phyloP scores from a whole-genome alignment of 805 yeast species.

The Yarrowia phangngaensis region DNA sequence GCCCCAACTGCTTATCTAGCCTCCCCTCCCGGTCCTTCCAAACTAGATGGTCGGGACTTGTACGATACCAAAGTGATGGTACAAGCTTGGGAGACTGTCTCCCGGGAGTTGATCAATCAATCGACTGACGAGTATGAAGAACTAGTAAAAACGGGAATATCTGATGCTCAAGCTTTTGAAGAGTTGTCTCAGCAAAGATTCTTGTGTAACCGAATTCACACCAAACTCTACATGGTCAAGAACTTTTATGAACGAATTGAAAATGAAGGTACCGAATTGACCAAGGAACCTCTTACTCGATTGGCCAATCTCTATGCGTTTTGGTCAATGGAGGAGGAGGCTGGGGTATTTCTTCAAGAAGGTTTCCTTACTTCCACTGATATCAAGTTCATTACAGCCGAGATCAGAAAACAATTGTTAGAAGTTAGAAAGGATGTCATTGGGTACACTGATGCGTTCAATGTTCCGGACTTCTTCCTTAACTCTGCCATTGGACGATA shows the following conservation, averaged over 20 bases:
- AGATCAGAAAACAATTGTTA: slow-evolving; percentile 47
- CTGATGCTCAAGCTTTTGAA: slow-evolving; percentile 41
- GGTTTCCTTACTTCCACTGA: slow-evolving; percentile 52
- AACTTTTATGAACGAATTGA: slow-evolving; percentile 41
- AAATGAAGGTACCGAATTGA: slow-evolving; percentile 39
- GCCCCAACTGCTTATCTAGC: slow-evolving; percentile 47
- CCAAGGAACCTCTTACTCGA: slow-evolving; percentile 49
- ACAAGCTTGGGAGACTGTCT: slow-evolving; percentile 41
- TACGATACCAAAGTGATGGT: slow-evolving; percentile 33
- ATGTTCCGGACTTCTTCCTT: slow-evolving; percentile 72
- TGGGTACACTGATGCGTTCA: slow-evolving; percentile 79
- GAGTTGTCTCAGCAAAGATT: slow-evolving; percentile 43
- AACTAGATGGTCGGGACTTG: slow-evolving; percentile 32
- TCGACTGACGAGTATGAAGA: slow-evolving; percentile 37
- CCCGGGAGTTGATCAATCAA: slow-evolving; percentile 37
- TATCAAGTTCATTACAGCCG: slow-evolving; percentile 44
- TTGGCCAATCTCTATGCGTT: slow-evolving; percentile 62
- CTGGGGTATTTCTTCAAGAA: slow-evolving; percentile 68
- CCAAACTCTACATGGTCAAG: slow-evolving; percentile 40
- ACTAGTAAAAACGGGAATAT: slow-evolving; percentile 31
- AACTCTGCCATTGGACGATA: slow-evolving; percentile 78
- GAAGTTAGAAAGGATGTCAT: slow-evolving; percentile 63
- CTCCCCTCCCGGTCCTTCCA: slow-evolving; percentile 16
- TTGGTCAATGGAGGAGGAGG: slow-evolving; percentile 62
- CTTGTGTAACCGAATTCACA: slow-evolving; percentile 43